Conservation (phyloP, 495 filamentous ascomycete species). For the Cudoniella acicularis region DNA sequence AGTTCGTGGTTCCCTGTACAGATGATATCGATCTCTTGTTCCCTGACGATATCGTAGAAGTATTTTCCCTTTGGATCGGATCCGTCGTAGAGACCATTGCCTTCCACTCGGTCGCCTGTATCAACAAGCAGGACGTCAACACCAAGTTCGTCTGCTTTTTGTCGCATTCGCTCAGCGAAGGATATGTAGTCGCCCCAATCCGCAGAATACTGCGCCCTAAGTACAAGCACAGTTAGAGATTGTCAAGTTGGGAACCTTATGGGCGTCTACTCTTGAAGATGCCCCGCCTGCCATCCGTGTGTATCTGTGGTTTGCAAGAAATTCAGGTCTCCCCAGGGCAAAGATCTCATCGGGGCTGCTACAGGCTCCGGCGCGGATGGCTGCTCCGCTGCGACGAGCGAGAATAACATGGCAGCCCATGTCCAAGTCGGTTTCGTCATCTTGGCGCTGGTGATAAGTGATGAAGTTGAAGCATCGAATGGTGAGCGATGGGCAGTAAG, state of each 20-base stretch:
- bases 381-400: constrained; percentile 55
- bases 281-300: constrained; percentile 93
- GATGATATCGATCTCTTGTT: constrained; percentile 80
- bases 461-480: too few relatives aligned
- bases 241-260: background rate
- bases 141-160: constrained; percentile 70
- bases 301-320: constrained; percentile 93
- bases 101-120: constrained; percentile 91
- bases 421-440: too few relatives aligned
- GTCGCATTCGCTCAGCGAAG: constrained; percentile 76
- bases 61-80: constrained; percentile 85
- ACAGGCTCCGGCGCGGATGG: constrained; percentile 77
- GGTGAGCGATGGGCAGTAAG: too few relatives aligned
- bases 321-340: constrained; percentile 90
- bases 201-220: constrained; percentile 79
- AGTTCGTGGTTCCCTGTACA: constrained; percentile 95
- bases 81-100: constrained; percentile 93
- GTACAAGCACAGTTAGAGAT: constrained; percentile 3
- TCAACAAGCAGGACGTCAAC: constrained; percentile 86
- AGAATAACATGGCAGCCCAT: too few relatives aligned
- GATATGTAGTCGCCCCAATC: constrained; percentile 99
- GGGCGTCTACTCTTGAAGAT: constrained; percentile 72
- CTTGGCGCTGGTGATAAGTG: too few relatives aligned
- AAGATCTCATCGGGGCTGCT: constrained; percentile 72
- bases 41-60: constrained; percentile 75